Evolutionary conservation across 768 basidiomycete genomes (phyloP).

Genomic region (Boletus rubroflammeus): DNA sequence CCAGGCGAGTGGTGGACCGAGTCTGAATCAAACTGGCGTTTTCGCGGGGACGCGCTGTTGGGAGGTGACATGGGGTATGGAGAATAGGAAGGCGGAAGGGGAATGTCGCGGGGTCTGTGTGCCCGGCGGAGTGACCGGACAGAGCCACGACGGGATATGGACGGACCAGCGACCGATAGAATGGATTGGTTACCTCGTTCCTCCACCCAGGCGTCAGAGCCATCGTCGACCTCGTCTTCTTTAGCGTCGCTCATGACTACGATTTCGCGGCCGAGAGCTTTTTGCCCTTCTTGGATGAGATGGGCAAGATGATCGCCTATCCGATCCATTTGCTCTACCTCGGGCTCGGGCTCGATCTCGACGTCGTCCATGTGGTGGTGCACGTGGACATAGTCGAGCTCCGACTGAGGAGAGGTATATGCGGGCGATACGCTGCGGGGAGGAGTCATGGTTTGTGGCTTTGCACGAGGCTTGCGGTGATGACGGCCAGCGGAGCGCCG

Average conservation of each 20-base stretch:
- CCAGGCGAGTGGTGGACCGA: slow-evolving; percentile 21
- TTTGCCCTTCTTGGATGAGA: slow-evolving; percentile 77
- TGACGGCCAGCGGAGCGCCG: slow-evolving; percentile 37
- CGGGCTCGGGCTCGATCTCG: slow-evolving; percentile 36
- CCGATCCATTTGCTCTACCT: slow-evolving; percentile 73
- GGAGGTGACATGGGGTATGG: slow-evolving; percentile 27
- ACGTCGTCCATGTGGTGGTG: slow-evolving; percentile 32
- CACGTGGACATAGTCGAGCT: slow-evolving; percentile 40
- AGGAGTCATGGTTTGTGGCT: slow-evolving; percentile 21
- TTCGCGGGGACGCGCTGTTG: slow-evolving; percentile 34
- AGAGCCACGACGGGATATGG: slow-evolving; percentile 28
- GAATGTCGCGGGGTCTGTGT: slow-evolving; percentile 21
- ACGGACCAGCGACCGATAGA: slow-evolving; percentile 3
- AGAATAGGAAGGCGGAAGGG: slow-evolving; percentile 30
- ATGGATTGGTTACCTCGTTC: slow-evolving; percentile 33
- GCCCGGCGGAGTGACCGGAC: slow-evolving; percentile 25
- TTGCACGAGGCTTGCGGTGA: slow-evolving; percentile 33
- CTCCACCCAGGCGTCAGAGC: slow-evolving; percentile 71
- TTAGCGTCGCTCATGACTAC: slow-evolving; percentile 72
- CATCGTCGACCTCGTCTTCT: slow-evolving; percentile 78
- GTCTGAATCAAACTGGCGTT: slow-evolving; percentile 29
- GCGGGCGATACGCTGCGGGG: slow-evolving; percentile 27
- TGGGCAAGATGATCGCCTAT: slow-evolving; percentile 64
- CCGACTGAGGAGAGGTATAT: slow-evolving; percentile 34
- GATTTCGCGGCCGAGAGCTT: slow-evolving; percentile 71